phyloP scores from a whole-genome alignment of 2,329 filamentous ascomycete species.

The Neobulgaria alba region DNA sequence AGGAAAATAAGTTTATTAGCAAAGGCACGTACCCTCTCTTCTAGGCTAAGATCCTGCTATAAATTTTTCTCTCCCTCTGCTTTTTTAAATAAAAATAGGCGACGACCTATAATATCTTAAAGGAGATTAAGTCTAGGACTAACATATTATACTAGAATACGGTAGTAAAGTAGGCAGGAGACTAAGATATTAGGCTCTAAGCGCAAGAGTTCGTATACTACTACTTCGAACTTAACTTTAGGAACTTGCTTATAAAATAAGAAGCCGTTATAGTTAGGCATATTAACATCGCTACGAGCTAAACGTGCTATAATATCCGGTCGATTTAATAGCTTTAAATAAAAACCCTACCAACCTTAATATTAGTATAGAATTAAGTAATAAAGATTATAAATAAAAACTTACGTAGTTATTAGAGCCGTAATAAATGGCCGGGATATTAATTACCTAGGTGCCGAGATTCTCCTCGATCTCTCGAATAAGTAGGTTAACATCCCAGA shows the following conservation, averaged over 20 bases:
- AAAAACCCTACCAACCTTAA: constrained; percentile 11
- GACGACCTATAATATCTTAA: constrained; percentile 3
- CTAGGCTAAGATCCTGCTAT: constrained; percentile 3
- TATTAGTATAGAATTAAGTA: constrained; percentile 1
- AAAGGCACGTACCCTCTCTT: constrained; percentile 1
- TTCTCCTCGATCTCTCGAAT: constrained; percentile 24
- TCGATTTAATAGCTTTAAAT: constrained; percentile 14
- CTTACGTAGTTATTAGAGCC: constrained; percentile 27
- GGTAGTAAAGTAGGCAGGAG: constrained; percentile 17
- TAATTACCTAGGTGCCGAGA: constrained; percentile 15
- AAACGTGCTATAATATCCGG: constrained; percentile 18
- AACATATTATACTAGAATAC: constrained; percentile 8
- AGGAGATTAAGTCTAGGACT: constrained; percentile 2
- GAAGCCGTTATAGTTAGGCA: constrained; percentile 13
- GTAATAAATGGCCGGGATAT: constrained; percentile 19
- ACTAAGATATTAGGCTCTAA: constrained; percentile 13
- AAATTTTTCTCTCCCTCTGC: constrained; percentile 10
- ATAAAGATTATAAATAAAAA: constrained; percentile 1
- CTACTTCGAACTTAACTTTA: constrained; percentile 17
- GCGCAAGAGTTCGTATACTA: constrained; percentile 14
- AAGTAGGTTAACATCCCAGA: constrained; percentile 23
- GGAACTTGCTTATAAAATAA: constrained; percentile 8
- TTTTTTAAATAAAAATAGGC: constrained; percentile 6
- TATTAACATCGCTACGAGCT: constrained; percentile 6
- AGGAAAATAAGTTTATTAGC: not conserved